phyloP scores from a whole-genome alignment of 2,329 filamentous ascomycete species.

The Claviceps sp. region DNA sequence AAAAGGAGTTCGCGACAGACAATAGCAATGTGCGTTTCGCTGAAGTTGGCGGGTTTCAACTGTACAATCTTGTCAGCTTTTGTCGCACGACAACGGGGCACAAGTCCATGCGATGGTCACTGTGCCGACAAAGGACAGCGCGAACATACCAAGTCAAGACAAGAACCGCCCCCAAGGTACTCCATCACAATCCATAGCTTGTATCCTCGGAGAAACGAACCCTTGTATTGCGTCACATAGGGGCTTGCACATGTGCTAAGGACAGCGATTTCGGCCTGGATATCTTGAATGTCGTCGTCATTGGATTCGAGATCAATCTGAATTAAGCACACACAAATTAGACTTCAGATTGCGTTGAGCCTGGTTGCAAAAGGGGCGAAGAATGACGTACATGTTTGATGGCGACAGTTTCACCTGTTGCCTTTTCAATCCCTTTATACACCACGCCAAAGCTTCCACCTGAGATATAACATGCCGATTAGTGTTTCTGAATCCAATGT shows the following conservation, averaged over 20 bases:
- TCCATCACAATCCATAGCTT: conserved; percentile 99
- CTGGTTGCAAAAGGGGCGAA: not conserved
- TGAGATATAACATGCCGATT: conserved; percentile 20
- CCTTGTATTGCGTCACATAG: conserved; percentile 91
- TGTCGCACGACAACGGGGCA: not conserved
- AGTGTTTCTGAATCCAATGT: not conserved
- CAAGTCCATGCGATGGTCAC: too few relatives aligned
- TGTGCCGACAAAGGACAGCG: not conserved
- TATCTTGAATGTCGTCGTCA: conserved; percentile 96
- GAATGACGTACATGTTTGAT: conserved; percentile 73
- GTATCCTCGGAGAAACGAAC: conserved; percentile 87
- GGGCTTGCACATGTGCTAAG: conserved; percentile 89
- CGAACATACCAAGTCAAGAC: conserved; percentile 66
- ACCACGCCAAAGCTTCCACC: conserved; percentile 93
- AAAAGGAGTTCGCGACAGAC: conserved; percentile 83
- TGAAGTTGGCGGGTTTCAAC: conserved; percentile 83
- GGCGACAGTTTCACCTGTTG: conserved; percentile 83
- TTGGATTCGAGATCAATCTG: conserved; percentile 98
- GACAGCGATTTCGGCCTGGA: conserved; percentile 92
- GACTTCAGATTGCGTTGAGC: not conserved
- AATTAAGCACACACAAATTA: not conserved
- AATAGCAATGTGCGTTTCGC: conserved; percentile 83
- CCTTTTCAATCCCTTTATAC: conserved; percentile 88
- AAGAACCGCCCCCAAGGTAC: conserved; percentile 87
- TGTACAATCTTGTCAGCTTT: conserved; percentile 27